Evolutionary conservation across 257 asterid species (phyloP).

Genomic region (Solanum bukasovii): DNA sequence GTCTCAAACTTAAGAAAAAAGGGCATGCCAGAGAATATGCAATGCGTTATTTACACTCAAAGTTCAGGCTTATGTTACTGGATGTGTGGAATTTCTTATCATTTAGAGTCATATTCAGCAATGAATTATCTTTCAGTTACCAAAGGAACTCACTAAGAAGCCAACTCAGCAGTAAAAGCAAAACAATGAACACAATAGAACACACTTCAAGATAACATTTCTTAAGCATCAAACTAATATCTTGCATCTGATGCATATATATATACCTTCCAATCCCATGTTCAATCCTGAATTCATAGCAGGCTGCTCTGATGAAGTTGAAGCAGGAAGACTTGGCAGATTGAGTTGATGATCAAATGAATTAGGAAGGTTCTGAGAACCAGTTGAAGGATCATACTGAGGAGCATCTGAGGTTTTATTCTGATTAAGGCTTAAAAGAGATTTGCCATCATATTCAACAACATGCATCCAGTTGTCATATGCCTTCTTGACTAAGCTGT

Average conservation of each 20-base stretch:
- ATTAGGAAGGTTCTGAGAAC: constrained; percentile 37
- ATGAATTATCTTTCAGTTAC: not conserved
- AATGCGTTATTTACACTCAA: not conserved
- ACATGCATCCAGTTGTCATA: constrained; percentile 89
- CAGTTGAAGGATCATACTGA: constrained; percentile 25
- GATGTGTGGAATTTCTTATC: not conserved
- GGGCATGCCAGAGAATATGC: not conserved
- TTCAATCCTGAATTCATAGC: constrained; percentile 33
- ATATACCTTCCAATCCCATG: constrained; percentile 60
- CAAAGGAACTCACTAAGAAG: not conserved
- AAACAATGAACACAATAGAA: not conserved
- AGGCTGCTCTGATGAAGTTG: constrained; percentile 50
- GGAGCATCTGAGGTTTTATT: constrained; percentile 30
- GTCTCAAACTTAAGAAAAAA: not conserved
- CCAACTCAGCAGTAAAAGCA: not conserved
- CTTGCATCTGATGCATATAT: constrained; percentile 1
- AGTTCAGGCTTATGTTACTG: not conserved
- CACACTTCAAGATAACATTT: not conserved
- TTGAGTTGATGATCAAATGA: constrained; percentile 45
- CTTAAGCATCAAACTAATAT: not conserved
- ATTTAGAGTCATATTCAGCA: not conserved
- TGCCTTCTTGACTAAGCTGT: constrained; percentile 78
- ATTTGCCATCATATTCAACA: constrained; percentile 79
- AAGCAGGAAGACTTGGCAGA: constrained; percentile 44
- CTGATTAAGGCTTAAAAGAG: constrained; percentile 54